These are phyloP conservation scores for Fonsecaea erecta DNA, from an alignment of 2,329 filamentous ascomycete genomes.

Conservation along the genomic window DNA sequence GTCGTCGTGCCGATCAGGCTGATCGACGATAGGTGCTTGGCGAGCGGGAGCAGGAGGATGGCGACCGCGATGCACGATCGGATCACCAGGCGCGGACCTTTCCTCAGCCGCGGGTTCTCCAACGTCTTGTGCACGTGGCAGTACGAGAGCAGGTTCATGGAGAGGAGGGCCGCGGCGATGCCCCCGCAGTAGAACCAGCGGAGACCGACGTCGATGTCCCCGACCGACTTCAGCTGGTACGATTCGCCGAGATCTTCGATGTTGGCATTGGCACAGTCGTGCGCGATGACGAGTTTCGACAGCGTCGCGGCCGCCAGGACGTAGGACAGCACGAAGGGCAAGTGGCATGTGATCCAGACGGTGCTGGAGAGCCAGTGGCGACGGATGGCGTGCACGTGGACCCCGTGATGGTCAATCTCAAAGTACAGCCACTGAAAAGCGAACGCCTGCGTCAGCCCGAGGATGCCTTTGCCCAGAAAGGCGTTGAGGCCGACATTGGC, in stretches of 20 bases:
- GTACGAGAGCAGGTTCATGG: constrained; percentile 10
- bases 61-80: constrained; percentile 5
- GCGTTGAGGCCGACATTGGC: constrained; percentile 10
- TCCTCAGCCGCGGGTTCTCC: constrained; percentile 10
- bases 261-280: constrained; percentile 17
- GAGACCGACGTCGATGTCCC: constrained; percentile 7
- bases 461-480: constrained; percentile 15
- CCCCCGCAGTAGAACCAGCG: constrained; percentile 14
- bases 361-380: constrained; percentile 17
- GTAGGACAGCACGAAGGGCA: constrained; percentile 18
- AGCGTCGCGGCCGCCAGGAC: constrained; percentile 8
- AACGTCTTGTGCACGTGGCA: constrained; percentile 18
- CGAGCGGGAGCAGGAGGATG: constrained; percentile 11
- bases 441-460: constrained; percentile 13
- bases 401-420: constrained; percentile 14
- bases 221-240: constrained; percentile 6
- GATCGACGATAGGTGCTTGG: constrained; percentile 8
- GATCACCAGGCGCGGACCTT: constrained; percentile 10
- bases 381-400: constrained; percentile 14
- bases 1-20: constrained; percentile 11
- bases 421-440: constrained; percentile 18
- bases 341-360: constrained; percentile 16
- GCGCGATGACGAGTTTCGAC: constrained; percentile 14
- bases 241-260: constrained; percentile 9
- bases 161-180: constrained; percentile 4